Percentiles rank a stretch among this genome's conserved stretches.
phyloP scores from a whole-genome alignment of 2,329 filamentous ascomycete genomes.

The Ophiocordyceps camponoti-saundersi region DNA sequence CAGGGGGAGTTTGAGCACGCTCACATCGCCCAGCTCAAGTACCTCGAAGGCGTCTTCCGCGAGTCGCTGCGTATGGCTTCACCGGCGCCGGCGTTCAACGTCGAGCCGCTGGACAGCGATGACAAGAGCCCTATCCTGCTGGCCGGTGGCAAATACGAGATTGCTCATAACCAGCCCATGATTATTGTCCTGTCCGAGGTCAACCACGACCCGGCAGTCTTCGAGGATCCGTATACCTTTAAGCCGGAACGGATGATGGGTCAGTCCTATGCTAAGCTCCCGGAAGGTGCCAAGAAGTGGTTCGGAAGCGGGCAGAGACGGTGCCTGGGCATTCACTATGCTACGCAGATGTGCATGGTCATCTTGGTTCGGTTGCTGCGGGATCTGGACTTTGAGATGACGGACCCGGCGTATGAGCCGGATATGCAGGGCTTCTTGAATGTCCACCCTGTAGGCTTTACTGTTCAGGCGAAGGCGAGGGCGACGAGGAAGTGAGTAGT shows the following conservation, averaged over 20 bases:
- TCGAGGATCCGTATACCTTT: constrained; percentile 28
- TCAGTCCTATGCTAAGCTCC: constrained; percentile 15
- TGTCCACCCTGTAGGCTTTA: constrained; percentile 27
- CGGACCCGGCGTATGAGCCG: constrained; percentile 20
- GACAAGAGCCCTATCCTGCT: constrained; percentile 28
- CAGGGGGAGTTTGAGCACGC: constrained; percentile 23
- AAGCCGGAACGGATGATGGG: constrained; percentile 31
- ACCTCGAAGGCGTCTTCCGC: constrained; percentile 34
- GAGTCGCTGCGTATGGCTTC: constrained; percentile 37
- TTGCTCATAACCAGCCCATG: constrained; percentile 29
- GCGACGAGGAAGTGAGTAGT: neutral
- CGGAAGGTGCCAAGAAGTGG: constrained; percentile 28
- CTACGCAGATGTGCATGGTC: constrained; percentile 25
- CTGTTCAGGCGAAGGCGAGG: constrained; percentile 21
- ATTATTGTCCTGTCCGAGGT: constrained; percentile 32
- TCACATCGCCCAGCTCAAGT: constrained; percentile 32
- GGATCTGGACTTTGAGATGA: constrained; percentile 27
- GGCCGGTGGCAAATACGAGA: constrained; percentile 28
- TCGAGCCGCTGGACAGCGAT: constrained; percentile 23
- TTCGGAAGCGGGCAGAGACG: constrained; percentile 34
- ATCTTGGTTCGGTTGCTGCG: constrained; percentile 24
- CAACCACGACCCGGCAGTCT: constrained; percentile 30
- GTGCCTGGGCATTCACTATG: constrained; percentile 33
- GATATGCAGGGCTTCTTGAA: constrained; percentile 36
- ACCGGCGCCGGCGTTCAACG: constrained; percentile 37